Conservation (phyloP, 1,284 basidiomycete genomes). For the Cryptococcus jaspeensis region DNA sequence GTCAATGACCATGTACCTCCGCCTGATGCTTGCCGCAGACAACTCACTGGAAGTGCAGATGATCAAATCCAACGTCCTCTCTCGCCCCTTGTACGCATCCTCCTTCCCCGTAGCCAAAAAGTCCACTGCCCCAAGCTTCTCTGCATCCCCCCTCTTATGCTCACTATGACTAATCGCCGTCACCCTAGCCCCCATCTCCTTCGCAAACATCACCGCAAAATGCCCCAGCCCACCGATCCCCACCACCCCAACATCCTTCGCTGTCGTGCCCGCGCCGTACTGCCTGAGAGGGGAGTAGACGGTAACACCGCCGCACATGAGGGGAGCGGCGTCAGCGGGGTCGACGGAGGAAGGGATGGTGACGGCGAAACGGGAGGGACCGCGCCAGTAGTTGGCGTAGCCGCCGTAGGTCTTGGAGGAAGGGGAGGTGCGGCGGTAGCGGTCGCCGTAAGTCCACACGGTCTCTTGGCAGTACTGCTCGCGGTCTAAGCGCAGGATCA, state of each 20-base stretch:
- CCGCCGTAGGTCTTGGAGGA: conserved; percentile 52
- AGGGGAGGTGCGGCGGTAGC: conserved; percentile 23
- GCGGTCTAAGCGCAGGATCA: conserved; percentile 16
- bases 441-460: conserved; percentile 42
- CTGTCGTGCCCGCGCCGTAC: conserved; percentile 54
- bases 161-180: conserved; percentile 57
- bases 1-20: no score
- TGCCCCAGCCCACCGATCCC: conserved; percentile 53
- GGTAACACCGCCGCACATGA: conserved; percentile 53
- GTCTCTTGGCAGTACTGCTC: conserved; percentile 50
- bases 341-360: conserved; percentile 61
- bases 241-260: conserved; percentile 56
- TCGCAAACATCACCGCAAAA: conserved; percentile 55
- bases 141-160: conserved; percentile 56
- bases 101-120: conserved; percentile 53
- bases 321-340: conserved; percentile 56
- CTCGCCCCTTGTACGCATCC: conserved; percentile 51
- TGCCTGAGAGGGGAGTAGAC: conserved; percentile 53
- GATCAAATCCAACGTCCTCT: conserved; percentile 52
- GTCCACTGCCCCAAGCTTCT: conserved; percentile 53
- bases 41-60: conserved; percentile 38
- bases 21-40: no score
- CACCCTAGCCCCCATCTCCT: conserved; percentile 61
- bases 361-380: conserved; percentile 58
- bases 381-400: conserved; percentile 51